phyloP scores from a whole-genome alignment of 2,329 filamentous ascomycete species.

The Cladosporium sp. region DNA sequence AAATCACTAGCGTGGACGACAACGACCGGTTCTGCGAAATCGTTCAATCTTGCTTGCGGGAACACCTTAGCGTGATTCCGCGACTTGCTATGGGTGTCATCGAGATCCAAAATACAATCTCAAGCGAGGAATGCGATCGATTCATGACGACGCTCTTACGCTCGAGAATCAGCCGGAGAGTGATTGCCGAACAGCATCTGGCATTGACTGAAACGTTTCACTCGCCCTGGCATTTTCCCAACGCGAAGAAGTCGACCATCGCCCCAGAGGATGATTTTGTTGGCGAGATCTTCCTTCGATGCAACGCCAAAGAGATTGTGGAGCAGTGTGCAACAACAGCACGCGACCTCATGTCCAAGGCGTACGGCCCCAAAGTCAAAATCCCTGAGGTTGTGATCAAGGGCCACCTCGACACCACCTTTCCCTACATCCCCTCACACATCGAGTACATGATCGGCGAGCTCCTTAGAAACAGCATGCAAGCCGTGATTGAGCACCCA shows the following conservation, averaged over 20 bases:
- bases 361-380: slow-evolving; percentile 63
- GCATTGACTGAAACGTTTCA: slow-evolving; percentile 92
- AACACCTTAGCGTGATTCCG: slow-evolving; percentile 89
- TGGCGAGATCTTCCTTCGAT: slow-evolving; percentile 90
- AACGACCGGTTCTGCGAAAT: slow-evolving; percentile 82
- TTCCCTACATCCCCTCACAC: slow-evolving; percentile 93
- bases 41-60: slow-evolving; percentile 70
- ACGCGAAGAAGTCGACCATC: slow-evolving; percentile 58
- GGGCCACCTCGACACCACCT: slow-evolving; percentile 82
- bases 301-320: slow-evolving; percentile 83
- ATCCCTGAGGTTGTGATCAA: slow-evolving; percentile 77
- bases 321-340: slow-evolving; percentile 73
- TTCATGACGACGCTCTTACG: slow-evolving; percentile 93
- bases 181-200: slow-evolving; percentile 96
- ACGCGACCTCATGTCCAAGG: slow-evolving; percentile 64
- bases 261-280: slow-evolving; percentile 74
- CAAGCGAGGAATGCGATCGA: slow-evolving; percentile 72
- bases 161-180: slow-evolving; percentile 87
- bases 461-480: slow-evolving; percentile 87
- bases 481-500: slow-evolving; percentile 77
- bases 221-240: slow-evolving; percentile 80
- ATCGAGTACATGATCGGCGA: slow-evolving; percentile 97
- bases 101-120: slow-evolving; percentile 79
- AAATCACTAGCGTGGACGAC: slow-evolving; percentile 79
- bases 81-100: slow-evolving; percentile 90